These are phyloP conservation scores for Mycena vulgaris DNA, from an alignment of 768 basidiomycete species.

Conservation along the genomic window DNA sequence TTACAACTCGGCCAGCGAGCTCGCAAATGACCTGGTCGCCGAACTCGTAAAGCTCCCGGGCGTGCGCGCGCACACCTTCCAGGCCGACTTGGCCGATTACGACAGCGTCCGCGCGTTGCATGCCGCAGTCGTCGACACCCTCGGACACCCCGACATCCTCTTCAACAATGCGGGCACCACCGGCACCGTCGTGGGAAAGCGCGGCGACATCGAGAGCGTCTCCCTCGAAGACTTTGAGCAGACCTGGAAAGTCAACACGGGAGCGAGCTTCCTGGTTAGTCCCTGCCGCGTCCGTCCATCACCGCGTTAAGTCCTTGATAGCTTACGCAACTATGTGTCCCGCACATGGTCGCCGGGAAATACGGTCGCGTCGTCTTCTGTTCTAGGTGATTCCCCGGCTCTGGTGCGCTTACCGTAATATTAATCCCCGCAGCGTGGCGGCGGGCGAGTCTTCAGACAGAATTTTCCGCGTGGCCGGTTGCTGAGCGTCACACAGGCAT, in stretches of 20 bases:
- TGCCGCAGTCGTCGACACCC: constrained; percentile 55
- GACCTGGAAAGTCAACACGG: constrained; percentile 66
- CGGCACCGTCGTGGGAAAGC: constrained; percentile 57
- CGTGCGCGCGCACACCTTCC: constrained; percentile 60
- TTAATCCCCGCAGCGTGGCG: constrained; percentile 56
- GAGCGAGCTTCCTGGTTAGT: constrained; percentile 60
- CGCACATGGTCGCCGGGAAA: constrained; percentile 64
- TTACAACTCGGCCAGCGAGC: constrained; percentile 56
- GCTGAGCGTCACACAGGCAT: constrained; percentile 48
- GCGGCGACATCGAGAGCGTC: constrained; percentile 58
- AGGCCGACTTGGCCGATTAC: constrained; percentile 65
- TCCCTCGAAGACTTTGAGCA: constrained; percentile 41
- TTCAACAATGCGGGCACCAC: constrained; percentile 68
- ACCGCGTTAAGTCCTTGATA: constrained; percentile 31
- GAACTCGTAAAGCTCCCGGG: constrained; percentile 50
- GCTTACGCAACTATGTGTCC: constrained; percentile 67
- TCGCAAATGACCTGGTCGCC: constrained; percentile 57
- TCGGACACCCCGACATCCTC: constrained; percentile 67
- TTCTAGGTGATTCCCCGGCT: constrained; percentile 55
- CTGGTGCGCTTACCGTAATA: background rate
- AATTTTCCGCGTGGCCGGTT: background rate
- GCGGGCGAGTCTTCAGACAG: constrained; percentile 49
- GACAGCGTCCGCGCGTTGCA: constrained; percentile 61
- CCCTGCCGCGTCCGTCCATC: background rate
- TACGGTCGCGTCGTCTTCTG: constrained; percentile 68